Conservation (phyloP, 2,329 filamentous ascomycete genomes). For the Colletotrichum incanum region DNA sequence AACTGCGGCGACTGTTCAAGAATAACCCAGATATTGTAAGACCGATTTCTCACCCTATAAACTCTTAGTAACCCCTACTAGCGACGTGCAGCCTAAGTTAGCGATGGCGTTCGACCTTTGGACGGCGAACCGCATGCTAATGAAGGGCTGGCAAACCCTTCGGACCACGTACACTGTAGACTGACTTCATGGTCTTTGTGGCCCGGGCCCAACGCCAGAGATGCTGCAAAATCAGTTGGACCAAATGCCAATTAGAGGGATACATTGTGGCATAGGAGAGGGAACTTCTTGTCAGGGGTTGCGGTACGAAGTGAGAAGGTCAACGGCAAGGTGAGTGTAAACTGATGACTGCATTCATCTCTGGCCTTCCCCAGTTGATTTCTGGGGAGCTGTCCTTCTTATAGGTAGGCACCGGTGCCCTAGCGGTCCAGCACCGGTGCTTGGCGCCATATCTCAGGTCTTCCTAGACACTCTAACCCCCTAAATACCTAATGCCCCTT, state of each 20-base stretch:
- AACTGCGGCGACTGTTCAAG: conserved; percentile 1
- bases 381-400: no score
- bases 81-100: neutral
- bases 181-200: neutral
- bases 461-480: no score
- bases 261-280: neutral
- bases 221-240: conserved; percentile 2
- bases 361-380: no score
- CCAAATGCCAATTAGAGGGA: neutral
- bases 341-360: no score
- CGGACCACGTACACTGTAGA: neutral
- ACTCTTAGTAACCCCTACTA: neutral
- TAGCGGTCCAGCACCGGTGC: no score
- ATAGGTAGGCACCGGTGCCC: no score
- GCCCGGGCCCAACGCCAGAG: neutral
- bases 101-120: neutral
- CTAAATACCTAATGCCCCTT: no score
- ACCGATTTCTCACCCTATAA: neutral
- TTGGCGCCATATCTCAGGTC: no score
- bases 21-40: no score
- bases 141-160: conserved; percentile 1
- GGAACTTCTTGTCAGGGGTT: neutral
- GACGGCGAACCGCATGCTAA: conserved; percentile 1
- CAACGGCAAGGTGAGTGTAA: no score
- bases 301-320: no score